Evolutionary conservation across 306 rosid species (phyloP).

Genomic region (Lathyrus aphaca): DNA sequence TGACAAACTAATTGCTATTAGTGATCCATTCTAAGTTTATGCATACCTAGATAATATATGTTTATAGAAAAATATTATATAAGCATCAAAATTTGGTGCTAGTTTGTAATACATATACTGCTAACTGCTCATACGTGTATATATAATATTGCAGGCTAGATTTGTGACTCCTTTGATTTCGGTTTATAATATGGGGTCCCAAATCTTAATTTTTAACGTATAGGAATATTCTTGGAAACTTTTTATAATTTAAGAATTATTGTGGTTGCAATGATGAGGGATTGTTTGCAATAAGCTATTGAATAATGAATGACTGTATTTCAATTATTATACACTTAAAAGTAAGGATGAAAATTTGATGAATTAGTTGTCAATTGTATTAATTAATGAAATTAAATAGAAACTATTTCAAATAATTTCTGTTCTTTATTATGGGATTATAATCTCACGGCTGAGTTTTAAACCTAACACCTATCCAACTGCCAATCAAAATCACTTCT

Average conservation of each 20-base stretch:
- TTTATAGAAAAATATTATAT: neutral
- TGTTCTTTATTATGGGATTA: neutral
- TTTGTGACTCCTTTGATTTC: neutral
- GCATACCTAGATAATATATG: neutral
- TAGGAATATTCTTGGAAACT: neutral
- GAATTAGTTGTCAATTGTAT: neutral
- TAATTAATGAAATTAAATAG: neutral
- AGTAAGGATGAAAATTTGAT: neutral
- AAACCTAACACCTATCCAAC: neutral
- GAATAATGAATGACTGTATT: neutral
- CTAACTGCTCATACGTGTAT: neutral
- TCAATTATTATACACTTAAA: constrained; percentile 15
- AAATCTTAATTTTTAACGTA: neutral
- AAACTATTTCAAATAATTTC: neutral
- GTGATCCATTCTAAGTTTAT: neutral
- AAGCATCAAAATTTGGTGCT: neutral
- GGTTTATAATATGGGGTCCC: neutral
- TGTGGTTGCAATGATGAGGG: neutral
- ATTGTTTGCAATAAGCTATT: neutral
- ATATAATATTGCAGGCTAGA: constrained; percentile 7
- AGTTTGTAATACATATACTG: neutral
- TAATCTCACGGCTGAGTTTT: neutral
- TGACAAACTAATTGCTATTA: neutral
- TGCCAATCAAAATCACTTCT: neutral
- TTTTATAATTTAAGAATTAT: neutral